These are phyloP conservation scores for Pseudotsuga menziesii DNA, from an alignment of 75 land plant species.

Conservation along the genomic window DNA sequence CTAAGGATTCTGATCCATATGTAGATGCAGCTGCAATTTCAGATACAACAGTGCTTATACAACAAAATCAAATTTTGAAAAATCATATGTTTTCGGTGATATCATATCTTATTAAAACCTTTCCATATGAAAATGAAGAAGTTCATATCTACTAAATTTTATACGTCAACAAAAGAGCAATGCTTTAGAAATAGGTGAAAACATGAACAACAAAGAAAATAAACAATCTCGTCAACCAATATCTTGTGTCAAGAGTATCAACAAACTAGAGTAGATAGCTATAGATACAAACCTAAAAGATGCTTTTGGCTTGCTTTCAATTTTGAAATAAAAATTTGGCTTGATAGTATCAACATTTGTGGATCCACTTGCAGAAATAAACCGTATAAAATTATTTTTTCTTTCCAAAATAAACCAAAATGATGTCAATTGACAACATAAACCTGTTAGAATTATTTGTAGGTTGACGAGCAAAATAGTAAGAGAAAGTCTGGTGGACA, in stretches of 20 bases:
- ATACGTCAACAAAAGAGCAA: too few species aligned
- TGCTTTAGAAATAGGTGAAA: too few species aligned
- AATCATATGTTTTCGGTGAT: background rate
- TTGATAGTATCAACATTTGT: background rate
- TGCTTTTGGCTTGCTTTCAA: constrained; percentile 4
- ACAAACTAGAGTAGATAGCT: background rate
- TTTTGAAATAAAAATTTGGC: constrained; percentile 6
- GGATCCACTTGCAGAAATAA: background rate
- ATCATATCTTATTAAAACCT: background rate
- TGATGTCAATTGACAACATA: too few species aligned
- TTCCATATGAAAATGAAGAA: background rate
- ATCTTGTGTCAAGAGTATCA: background rate
- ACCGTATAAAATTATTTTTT: too few species aligned
- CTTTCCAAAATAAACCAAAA: too few species aligned
- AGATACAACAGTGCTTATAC: constrained; percentile 6
- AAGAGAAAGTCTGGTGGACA: too few species aligned
- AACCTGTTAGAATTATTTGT: too few species aligned
- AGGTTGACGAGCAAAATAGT: too few species aligned
- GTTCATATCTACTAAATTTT: too few species aligned
- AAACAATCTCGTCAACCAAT: background rate
- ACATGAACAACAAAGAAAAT: too few species aligned
- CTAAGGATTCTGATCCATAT: background rate
- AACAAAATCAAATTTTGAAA: background rate
- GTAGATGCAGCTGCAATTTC: background rate
- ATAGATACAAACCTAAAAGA: constrained; percentile 4